These are phyloP conservation scores for Wickerhamiella shivajii DNA, from an alignment of 805 yeast genomes.

Conservation along the genomic window DNA sequence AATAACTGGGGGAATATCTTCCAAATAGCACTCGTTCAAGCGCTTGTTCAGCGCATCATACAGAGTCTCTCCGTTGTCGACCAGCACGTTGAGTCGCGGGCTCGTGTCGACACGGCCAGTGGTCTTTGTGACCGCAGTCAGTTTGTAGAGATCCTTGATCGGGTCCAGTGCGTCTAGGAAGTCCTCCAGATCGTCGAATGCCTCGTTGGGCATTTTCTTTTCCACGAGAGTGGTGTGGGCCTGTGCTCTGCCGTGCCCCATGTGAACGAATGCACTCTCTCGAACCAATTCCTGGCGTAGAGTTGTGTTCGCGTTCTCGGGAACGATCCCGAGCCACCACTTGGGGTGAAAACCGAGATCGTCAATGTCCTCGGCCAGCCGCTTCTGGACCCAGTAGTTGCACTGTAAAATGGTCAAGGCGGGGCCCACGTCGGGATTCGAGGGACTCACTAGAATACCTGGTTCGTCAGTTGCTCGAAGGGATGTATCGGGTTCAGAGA, in stretches of 20 bases:
- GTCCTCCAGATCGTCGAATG: constrained; percentile 1
- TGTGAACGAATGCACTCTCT: constrained; percentile 6
- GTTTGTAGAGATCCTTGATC: not conserved
- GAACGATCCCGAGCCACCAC: constrained; percentile 7
- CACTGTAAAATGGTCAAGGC: constrained; percentile 1
- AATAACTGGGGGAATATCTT: no score
- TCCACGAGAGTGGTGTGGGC: constrained; percentile 3
- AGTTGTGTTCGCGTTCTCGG: not conserved
- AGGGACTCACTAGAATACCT: constrained; percentile 1
- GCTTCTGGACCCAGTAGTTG: constrained; percentile 1
- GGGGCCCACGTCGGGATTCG: constrained; percentile 4
- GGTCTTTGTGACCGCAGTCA: no score
- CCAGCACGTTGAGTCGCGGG: no score
- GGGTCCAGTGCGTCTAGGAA: constrained; percentile 2
- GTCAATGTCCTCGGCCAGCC: constrained; percentile 41
- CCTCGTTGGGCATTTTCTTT: not conserved
- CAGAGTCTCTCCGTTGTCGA: no score
- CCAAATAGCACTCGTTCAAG: no score
- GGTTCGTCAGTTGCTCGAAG: no score
- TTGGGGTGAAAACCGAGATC: constrained; percentile 61
- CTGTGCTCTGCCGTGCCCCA: constrained; percentile 2
- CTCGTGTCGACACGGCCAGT: no score
- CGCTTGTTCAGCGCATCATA: no score
- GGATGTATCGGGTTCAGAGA: no score
- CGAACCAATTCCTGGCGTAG: constrained; percentile 1